Base-by-base conservation (phyloP, 2,329 filamentous ascomycete species). In the Claviceps sp. region DNA sequence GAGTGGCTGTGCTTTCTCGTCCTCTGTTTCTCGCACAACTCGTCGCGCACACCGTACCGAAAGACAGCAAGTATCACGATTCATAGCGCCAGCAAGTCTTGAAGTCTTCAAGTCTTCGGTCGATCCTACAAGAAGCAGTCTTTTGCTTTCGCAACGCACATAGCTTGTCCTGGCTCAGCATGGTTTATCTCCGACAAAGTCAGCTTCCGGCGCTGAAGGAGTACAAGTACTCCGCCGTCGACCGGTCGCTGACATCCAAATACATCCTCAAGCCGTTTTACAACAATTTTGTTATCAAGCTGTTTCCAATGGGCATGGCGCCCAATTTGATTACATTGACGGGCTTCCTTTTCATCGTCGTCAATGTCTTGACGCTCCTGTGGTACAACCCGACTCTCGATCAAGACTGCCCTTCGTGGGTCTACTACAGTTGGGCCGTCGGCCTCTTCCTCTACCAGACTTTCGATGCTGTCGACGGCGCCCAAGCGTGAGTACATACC, bases 201-300 rank as follows among this genome's bases (percentile, higher is more conserved):
- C 84, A 88, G 71, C 84, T 98, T 57, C 82, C 85, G 41, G 88
- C 87, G 66, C 82, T 98, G 61, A 87, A 86, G 69, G 79, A 90
- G 70, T 98, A 98, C 82, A 93, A 95, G 71, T 98, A 98, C 77
- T 88, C 86, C 42, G 81, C 81, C 53, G 86, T 97, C 62, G 93
- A 98, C 70, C 86, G 86, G 68, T 95, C 89, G 54, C 75, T 96
- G 55, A 76, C 88, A 42, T 96, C 90, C 58, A 87, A 85, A 68
- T 97, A 96, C 73, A 80, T 98, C 58, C 75, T 98, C 62, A 97
- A 98, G 76, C 93, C 93, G 7, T 98, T 97, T 72, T 98, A 97
- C 76, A 94, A 83, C 63, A 84, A 95, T 71, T 77, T 93, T 59
- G 91, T 95, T 63, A 95, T 98, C 73, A 83, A 91, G 57, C 85